Base-by-base conservation (phyloP, 257 asterid species). In the Ligustrum vulgare region DNA sequence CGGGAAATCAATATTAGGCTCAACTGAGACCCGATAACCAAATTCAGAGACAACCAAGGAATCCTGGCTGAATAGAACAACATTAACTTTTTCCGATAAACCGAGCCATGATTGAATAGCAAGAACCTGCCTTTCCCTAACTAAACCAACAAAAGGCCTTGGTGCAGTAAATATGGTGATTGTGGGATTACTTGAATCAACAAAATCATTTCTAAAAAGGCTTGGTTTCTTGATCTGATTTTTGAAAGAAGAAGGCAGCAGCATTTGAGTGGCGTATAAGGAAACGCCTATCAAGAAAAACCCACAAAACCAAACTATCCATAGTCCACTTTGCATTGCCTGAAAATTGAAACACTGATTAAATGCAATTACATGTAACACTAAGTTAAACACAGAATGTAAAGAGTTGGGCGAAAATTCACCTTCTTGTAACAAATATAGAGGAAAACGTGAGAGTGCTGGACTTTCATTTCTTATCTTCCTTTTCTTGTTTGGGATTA, bases 101-200 rank as follows among this genome's bases (percentile, higher is more conserved):
- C 90, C 88, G 72, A 94, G 98, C 98, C 98, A 94, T 80, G 99
- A 93, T 82, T 86, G 89, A 45, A 94, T 81, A 73, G 98, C 99
- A 80, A 90, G 80, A 51, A 74, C 80, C 65, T 93, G 99, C 66
- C 88, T 86, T 82, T 89, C 84, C 71, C 98, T 96, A 64, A 75
- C 72, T 13, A 79, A 56, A 49, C 92, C 98, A 78, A 58, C 49
- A 80, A 94, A 94, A 79, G 96, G 96, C 80, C 65, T 85, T 2
- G 97, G 96, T 8, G 96, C 98, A 20, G 99, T 84, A 80, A 91
- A 94, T 70, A 94, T 49, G 22, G 90, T 86, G 78, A 93, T 81
- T 45, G 73, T 87, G 15, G 97, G 92, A 83, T 77, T 74, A 73
- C 80, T 75, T 62, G 80, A 75, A 73, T 84, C 86, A 68, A 56